These are phyloP conservation scores for Solanum medicagineum DNA, from an alignment of 257 asterid species.

Conservation along the genomic window DNA sequence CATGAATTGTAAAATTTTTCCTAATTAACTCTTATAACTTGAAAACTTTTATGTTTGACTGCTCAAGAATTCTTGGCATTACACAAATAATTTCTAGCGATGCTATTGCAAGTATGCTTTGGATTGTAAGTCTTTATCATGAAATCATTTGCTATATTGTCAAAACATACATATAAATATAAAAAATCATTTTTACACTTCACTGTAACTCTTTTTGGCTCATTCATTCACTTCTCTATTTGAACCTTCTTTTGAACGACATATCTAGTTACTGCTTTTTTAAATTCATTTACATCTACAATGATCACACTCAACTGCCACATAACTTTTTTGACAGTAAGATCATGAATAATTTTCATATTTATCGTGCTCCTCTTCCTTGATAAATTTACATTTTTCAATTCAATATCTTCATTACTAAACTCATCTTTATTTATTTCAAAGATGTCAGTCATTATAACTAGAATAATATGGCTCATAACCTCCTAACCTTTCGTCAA, in stretches of 20 bases:
- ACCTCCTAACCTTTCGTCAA: not conserved
- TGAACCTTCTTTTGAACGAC: not conserved
- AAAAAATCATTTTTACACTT: not conserved
- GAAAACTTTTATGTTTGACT: not conserved
- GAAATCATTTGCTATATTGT: not conserved
- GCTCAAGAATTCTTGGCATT: not conserved
- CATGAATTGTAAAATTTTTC: not conserved
- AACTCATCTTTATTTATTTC: not conserved
- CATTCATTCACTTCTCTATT: not conserved
- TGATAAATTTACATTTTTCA: not conserved
- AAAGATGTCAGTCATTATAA: too few species aligned
- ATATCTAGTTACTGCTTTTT: too few species aligned
- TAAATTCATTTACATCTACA: not conserved
- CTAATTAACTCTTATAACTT: not conserved
- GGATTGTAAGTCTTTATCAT: not conserved
- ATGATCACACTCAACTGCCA: not conserved
- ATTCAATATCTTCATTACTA: not conserved
- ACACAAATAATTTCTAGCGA: not conserved
- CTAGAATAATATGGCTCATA: not conserved
- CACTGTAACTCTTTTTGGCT: not conserved
- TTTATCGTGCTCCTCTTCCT: not conserved
- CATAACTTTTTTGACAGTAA: not conserved
- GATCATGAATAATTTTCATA: not conserved
- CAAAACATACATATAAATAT: not conserved
- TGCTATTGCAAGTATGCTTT: not conserved